Evolutionary conservation across 345 rosid species (phyloP), one percentile per base, ranked within the genome.

Genomic region (Eucalyptus coolabah): DNA sequence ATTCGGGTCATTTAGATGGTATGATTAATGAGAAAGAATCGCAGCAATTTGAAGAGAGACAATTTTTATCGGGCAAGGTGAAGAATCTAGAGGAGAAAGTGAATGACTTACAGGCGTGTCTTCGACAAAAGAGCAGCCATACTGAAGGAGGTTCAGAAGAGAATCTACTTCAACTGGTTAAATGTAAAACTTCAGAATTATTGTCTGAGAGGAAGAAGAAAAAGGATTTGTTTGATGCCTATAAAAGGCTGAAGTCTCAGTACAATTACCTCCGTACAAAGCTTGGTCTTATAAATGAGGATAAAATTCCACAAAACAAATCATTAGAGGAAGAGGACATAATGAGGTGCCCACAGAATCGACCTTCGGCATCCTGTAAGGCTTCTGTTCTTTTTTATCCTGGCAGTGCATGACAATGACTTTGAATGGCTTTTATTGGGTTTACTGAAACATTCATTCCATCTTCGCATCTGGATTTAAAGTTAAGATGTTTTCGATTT

Each of bases 191-290:
- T 82, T 80, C 92, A 32, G 94, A 93, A 82, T 90, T 97, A 86
- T 87, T 89, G 87, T 67, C 88, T 40, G 95, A 93, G 94, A 93
- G 85, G 93, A 93, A 91, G 91, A 97, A 92, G 89, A 91, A 18
- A 85, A 91, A 88, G 53, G 92, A 94, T 59, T 19, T 91, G 28
- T 1, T 88, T 87, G 93, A 88, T 89, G 82, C 89, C 42, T 96
- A 93, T 95, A 96, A 96, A 81, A 95, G 91, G 89, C 89, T 96
- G 69, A 96, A 93, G 92, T 96, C 97, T 82, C 97, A 97, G 81
- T 92, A 97, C 92, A 93, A 77, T 42, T 98, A 54, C 89, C 96
- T 98, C 86, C 88, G 92, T 51, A 72, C 89, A 89, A 95, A 88
- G 94, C 89, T 32, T 37, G 96, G 96, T 60, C 94, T 95, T 89